Percentiles rank a stretch among this genome's conserved stretches.
phyloP scores from a whole-genome alignment of 2,329 filamentous ascomycete species.

The Fusarium avenaceum region DNA sequence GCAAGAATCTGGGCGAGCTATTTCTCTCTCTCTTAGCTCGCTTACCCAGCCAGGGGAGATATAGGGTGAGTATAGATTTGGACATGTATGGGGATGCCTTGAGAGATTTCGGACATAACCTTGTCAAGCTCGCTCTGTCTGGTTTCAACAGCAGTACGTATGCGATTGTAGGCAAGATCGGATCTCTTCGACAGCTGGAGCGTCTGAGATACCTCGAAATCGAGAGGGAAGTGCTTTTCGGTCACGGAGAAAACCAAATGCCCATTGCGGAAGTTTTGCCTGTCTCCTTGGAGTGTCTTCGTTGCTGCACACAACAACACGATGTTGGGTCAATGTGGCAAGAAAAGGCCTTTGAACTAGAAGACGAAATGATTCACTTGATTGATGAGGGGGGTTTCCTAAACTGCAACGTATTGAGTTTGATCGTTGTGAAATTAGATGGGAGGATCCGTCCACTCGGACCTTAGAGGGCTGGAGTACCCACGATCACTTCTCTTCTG shows the following conservation, averaged over 20 bases:
- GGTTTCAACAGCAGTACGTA: neutral
- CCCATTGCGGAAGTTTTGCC: neutral
- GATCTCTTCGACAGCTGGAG: neutral
- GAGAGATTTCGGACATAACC: conserved; percentile 1
- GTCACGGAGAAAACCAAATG: neutral
- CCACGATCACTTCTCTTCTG: no score
- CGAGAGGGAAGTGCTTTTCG: neutral
- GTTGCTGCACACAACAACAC: neutral
- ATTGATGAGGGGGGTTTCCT: neutral
- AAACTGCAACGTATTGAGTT: neutral
- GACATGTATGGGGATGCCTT: neutral
- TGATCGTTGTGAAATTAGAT: neutral
- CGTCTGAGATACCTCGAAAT: neutral
- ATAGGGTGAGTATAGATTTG: neutral
- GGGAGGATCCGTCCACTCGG: neutral
- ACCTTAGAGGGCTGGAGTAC: neutral
- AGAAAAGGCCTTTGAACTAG: neutral
- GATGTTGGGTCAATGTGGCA: neutral
- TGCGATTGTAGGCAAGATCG: neutral
- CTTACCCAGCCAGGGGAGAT: neutral
- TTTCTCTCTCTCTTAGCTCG: accelerated
- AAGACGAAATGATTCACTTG: neutral
- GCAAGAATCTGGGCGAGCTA: neutral
- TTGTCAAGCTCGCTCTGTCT: neutral
- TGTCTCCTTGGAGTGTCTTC: neutral